Base-by-base conservation (phyloP, 306 rosid species). In the Lathyrus tuberosus region DNA sequence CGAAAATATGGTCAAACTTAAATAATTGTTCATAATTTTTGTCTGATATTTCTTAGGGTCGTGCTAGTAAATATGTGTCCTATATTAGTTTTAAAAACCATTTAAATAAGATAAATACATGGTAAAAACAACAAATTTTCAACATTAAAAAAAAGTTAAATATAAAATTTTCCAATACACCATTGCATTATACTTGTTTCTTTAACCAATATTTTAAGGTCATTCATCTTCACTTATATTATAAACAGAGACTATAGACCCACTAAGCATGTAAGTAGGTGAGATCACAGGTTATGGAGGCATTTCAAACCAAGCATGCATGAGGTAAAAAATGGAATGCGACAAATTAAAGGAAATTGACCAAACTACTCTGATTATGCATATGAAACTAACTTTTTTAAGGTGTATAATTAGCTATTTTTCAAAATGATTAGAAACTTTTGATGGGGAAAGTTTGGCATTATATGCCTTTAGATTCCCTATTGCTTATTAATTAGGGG, bases 221-320 rank as follows among this genome's bases (percentile, higher is more conserved):
- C 2, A 7, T 6, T 35, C 40, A 7, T 35, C 1, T 35, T 7
- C 40, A 6, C 6, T 35, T 5, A 6, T 33, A 7, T 41, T 41
- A 1, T n/a, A 46, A n/a, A n/a, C 15, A 35, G 12, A n/a, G 37
- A 59, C 16, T 6, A 5, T 33, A 33, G 38, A 35, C 40, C 38
- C 40, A 1, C 40, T 35, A 35, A 35, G 8, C 18, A 14, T 33
- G 70, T 65, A 26, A 73, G 69, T 78, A 22, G 58, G 58, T 54
- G 37, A 67, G 70, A 66, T 40, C 16, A 30, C 37, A 6, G 20
- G 15, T 22, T 38, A 16, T 53, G 66, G 53, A 68, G 71, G 56
- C 35, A 66, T 52, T 75, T 70, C 62, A 53, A 77, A 64, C 69
- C 72, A 54, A 63, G 48, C 76, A 63, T 53, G 57, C 60, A 41